Conservation (phyloP, 2,329 filamentous ascomycete species). For the Ilyonectria destructans region DNA sequence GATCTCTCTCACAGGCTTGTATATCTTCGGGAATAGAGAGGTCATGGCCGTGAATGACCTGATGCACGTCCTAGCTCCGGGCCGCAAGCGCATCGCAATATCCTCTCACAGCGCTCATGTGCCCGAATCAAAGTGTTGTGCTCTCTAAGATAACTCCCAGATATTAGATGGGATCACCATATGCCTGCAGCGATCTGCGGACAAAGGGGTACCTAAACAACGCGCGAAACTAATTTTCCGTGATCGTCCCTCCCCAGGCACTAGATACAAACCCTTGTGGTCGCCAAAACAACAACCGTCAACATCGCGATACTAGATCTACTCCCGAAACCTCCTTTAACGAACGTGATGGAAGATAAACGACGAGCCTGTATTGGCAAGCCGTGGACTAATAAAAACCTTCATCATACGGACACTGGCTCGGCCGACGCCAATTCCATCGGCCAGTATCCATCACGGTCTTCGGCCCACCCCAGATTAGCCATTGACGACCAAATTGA, state of each 20-base stretch:
- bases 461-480: not conserved
- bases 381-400: not conserved
- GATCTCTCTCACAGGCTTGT: not conserved
- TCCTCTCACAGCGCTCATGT: not conserved
- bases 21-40: no score
- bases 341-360: not conserved
- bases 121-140: not conserved
- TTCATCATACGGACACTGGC: not conserved
- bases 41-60: no score
- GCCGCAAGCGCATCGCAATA: not conserved
- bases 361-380: not conserved
- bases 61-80: not conserved
- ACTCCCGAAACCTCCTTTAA: not conserved
- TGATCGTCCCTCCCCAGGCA: not conserved
- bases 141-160: not conserved
- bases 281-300: not conserved
- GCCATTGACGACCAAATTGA: not conserved
- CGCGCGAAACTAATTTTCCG: not conserved
- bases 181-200: slow-evolving; percentile 27
- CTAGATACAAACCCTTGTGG: not conserved
- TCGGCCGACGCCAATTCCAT: not conserved
- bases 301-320: not conserved
- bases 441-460: not conserved
- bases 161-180: slow-evolving; percentile 17
- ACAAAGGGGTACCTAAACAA: not conserved